Evolutionary conservation across 2,329 filamentous ascomycete genomes (phyloP).

Genomic region (Tolypocladium pustulatum): DNA sequence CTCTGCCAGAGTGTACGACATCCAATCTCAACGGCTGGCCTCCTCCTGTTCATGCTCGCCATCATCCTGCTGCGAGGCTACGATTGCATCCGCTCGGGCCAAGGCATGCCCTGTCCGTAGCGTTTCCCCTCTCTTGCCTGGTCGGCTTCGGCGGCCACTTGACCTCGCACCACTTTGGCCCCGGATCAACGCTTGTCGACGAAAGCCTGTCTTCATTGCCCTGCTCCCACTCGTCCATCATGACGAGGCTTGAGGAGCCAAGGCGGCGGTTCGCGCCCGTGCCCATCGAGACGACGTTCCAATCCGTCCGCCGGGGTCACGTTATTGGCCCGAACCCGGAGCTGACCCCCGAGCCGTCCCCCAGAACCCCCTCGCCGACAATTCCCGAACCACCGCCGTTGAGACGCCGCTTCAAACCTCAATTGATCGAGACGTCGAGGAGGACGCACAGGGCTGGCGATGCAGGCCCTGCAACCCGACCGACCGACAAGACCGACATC

Average conservation of each 20-base stretch:
- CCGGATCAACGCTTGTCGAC: background rate
- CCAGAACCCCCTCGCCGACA: slow-evolving; percentile 34
- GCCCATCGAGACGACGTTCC: slow-evolving; percentile 62
- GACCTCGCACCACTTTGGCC: background rate
- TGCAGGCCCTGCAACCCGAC: slow-evolving; percentile 48
- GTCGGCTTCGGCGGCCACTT: background rate
- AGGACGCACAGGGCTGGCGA: slow-evolving; percentile 60
- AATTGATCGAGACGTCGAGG: slow-evolving; percentile 71
- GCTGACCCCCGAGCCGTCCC: slow-evolving; percentile 42
- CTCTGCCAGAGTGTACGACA: background rate
- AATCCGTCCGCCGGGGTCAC: slow-evolving; percentile 34
- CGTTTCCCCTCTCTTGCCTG: background rate
- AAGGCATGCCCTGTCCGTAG: background rate
- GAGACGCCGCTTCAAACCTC: slow-evolving; percentile 56
- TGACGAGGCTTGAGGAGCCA: slow-evolving; percentile 29
- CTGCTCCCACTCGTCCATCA: slow-evolving; percentile 11
- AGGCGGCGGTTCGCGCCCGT: slow-evolving; percentile 55
- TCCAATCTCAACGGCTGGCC: background rate
- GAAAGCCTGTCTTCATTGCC: background rate
- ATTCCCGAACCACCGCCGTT: slow-evolving; percentile 29
- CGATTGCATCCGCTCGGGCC: background rate
- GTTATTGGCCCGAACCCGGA: slow-evolving; percentile 42
- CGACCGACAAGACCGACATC: slow-evolving; percentile 63
- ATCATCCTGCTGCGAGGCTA: background rate
- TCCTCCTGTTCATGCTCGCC: background rate